Evolutionary conservation across 1,139 yeast species (phyloP).

Genomic region (Hemisphaericaspora xylanilytica): DNA sequence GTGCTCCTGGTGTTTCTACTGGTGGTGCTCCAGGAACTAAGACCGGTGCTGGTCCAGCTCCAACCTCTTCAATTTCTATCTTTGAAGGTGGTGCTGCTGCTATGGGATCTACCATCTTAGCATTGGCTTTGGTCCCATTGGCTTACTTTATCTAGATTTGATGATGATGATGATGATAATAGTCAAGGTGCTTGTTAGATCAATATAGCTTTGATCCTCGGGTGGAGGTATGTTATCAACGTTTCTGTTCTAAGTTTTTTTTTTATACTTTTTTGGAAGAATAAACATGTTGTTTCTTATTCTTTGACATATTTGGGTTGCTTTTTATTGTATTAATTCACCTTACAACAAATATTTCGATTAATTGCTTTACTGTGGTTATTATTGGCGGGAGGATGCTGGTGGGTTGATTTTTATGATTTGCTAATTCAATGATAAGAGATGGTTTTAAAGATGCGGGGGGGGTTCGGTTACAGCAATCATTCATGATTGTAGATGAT

Average conservation of each 20-base stretch:
- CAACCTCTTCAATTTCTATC: constrained; percentile 30
- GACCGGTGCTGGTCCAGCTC: too few relatives aligned
- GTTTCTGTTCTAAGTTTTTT: constrained; percentile 2
- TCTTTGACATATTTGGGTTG: not conserved
- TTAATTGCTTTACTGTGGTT: too few relatives aligned
- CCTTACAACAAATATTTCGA: too few relatives aligned
- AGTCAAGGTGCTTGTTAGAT: too few relatives aligned
- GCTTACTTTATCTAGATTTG: constrained; percentile 22
- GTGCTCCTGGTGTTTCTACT: constrained; percentile 7
- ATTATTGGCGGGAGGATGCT: too few relatives aligned
- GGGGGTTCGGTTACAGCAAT: too few relatives aligned
- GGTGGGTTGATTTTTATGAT: too few relatives aligned
- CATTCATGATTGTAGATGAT: too few relatives aligned
- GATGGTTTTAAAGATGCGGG: too few relatives aligned
- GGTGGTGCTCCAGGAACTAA: constrained; percentile 30
- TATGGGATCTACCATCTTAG: constrained; percentile 25
- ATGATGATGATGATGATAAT: not conserved
- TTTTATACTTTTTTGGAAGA: constrained; percentile 1
- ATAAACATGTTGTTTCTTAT: not conserved
- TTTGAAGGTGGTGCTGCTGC: constrained; percentile 26
- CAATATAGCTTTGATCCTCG: too few relatives aligned
- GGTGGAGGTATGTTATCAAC: not conserved
- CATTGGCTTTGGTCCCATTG: constrained; percentile 27
- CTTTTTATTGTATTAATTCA: constrained; percentile 3
- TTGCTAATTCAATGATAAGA: too few relatives aligned